Evolutionary conservation across 1,139 yeast species (phyloP).

Genomic region (Candida gigantensis): DNA sequence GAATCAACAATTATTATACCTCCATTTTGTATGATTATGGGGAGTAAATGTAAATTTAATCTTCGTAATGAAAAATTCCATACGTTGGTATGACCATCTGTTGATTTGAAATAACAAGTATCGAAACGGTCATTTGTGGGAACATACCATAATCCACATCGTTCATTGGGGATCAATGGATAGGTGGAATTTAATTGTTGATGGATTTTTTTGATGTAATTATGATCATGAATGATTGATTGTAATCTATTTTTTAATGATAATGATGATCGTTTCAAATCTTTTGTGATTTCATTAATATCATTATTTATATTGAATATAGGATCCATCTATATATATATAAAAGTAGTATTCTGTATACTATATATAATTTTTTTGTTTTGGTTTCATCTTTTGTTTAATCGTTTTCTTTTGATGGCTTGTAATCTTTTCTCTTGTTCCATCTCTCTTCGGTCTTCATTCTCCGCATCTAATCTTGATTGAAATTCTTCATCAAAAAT

Average conservation of each 20-base stretch:
- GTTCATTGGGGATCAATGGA: slow-evolving; percentile 72
- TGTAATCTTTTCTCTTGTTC: slow-evolving; percentile 54
- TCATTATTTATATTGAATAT: slow-evolving; percentile 16
- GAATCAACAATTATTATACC: slow-evolving; percentile 78
- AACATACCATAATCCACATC: slow-evolving; percentile 90
- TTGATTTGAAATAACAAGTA: slow-evolving; percentile 79
- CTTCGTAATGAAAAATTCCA: slow-evolving; percentile 80
- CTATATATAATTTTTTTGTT: not conserved
- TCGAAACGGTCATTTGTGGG: slow-evolving; percentile 18
- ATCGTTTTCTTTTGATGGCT: slow-evolving; percentile 29
- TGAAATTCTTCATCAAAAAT: slow-evolving; percentile 76
- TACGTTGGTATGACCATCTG: slow-evolving; percentile 83
- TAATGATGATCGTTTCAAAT: slow-evolving; percentile 52
- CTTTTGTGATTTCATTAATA: slow-evolving; percentile 32
- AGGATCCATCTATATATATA: slow-evolving; percentile 9
- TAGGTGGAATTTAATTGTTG: slow-evolving; percentile 12
- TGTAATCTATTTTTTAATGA: slow-evolving; percentile 65
- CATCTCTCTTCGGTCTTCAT: slow-evolving; percentile 67
- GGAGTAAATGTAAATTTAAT: slow-evolving; percentile 68
- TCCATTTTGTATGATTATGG: slow-evolving; percentile 35
- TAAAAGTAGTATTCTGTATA: not conserved
- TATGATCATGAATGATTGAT: slow-evolving; percentile 64
- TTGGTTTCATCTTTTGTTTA: slow-evolving; percentile 12
- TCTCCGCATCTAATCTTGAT: slow-evolving; percentile 58
- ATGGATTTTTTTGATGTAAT: slow-evolving; percentile 25